A percentile compares a stretch with the other conserved stretches of the same genome.
These are phyloP conservation scores for Trichoderma afroharzianum DNA, from an alignment of 2,329 filamentous ascomycete genomes.

Conservation along the genomic window DNA sequence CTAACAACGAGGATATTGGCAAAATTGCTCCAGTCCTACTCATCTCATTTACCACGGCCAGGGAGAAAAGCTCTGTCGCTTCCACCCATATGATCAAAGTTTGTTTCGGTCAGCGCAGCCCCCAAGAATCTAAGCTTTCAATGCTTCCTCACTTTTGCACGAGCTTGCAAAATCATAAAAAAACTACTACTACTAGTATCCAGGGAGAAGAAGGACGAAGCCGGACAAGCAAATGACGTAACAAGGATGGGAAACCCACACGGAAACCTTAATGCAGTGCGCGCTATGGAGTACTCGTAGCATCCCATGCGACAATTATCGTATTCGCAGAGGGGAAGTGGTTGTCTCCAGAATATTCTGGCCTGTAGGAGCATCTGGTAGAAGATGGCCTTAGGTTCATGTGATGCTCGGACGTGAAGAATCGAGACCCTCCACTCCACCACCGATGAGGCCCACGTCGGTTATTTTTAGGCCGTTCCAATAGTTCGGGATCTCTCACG, in stretches of 20 bases:
- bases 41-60: conserved; percentile 8
- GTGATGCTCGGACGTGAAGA: neutral
- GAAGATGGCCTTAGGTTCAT: neutral
- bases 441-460: neutral
- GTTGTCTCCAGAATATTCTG: conserved; percentile 7
- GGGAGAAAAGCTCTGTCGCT: neutral
- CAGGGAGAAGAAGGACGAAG: neutral
- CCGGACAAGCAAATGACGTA: conserved; percentile 6
- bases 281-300: conserved; percentile 5
- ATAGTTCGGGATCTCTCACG: conserved; percentile 6
- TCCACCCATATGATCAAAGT: neutral
- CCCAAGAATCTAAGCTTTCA: neutral
- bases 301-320: conserved; percentile 14
- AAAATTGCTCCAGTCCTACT: conserved; percentile 3
- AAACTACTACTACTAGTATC: neutral
- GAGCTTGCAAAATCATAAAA: neutral
- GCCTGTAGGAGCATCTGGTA: conserved; percentile 3
- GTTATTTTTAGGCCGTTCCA: conserved; percentile 19
- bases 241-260: neutral
- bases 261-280: conserved; percentile 7
- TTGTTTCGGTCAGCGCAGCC: neutral
- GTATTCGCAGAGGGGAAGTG: conserved; percentile 4
- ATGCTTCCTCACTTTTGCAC: neutral
- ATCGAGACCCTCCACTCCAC: conserved; percentile 11
- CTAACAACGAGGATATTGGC: conserved; percentile 1